Conservation (phyloP, 2,329 filamentous ascomycete genomes). For the Ophiostoma triangulosporum region DNA sequence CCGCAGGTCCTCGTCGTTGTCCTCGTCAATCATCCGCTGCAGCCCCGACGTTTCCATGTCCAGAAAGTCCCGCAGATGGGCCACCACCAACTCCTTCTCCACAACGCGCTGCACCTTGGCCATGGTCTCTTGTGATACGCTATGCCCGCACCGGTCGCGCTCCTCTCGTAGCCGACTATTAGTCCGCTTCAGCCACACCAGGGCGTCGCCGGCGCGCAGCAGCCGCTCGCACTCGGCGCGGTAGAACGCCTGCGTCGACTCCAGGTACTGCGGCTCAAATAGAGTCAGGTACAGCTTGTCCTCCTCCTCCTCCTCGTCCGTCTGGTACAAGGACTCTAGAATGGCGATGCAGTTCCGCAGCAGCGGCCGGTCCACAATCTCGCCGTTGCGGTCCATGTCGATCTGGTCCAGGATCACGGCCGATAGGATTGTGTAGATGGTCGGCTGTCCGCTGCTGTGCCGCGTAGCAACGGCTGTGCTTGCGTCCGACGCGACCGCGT, state of each 20-base stretch:
- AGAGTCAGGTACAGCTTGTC: slow-evolving; percentile 71
- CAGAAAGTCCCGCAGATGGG: slow-evolving; percentile 69
- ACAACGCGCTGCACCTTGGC: slow-evolving; percentile 63
- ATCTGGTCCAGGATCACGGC: slow-evolving; percentile 81
- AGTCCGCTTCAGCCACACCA: slow-evolving; percentile 67
- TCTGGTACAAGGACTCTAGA: slow-evolving; percentile 79
- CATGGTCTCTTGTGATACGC: slow-evolving; percentile 59
- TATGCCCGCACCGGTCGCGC: slow-evolving; percentile 67
- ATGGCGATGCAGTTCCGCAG: slow-evolving; percentile 77
- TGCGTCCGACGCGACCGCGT: background rate
- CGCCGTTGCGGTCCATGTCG: slow-evolving; percentile 79
- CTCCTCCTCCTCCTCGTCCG: slow-evolving; percentile 60
- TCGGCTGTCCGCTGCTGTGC: slow-evolving; percentile 16
- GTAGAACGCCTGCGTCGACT: slow-evolving; percentile 62
- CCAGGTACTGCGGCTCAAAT: slow-evolving; percentile 70
- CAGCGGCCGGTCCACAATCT: slow-evolving; percentile 71
- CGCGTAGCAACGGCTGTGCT: background rate
- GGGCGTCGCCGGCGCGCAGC: slow-evolving; percentile 65
- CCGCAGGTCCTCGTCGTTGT: slow-evolving; percentile 63
- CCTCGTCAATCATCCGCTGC: slow-evolving; percentile 81
- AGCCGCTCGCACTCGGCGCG: slow-evolving; percentile 58
- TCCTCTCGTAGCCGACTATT: slow-evolving; percentile 67
- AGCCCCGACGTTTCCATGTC: slow-evolving; percentile 75
- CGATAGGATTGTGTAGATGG: slow-evolving; percentile 63
- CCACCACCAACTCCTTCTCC: slow-evolving; percentile 64